Base-by-base conservation (phyloP, 108 stramenopile genomes). In the Schizochytrium sp. region DNA sequence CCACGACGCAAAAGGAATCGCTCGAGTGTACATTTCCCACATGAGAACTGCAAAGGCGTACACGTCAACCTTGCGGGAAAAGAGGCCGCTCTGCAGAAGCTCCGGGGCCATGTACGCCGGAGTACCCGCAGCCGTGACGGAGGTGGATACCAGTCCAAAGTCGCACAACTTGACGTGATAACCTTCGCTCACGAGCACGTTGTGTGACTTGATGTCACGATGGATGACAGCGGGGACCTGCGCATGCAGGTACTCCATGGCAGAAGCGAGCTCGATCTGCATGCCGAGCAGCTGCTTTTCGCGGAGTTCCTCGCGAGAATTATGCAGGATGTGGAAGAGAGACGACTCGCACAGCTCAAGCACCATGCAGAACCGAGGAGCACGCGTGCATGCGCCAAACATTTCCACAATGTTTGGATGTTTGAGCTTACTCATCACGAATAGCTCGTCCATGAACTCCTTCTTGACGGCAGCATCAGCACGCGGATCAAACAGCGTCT, bases 141-240 rank as follows among this genome's bases (percentile, higher is more conserved):
- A 5, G 21, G 83, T 88, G 44, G 48, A 12, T 10, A 91, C 91
- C 5, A 91, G 72, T 4, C 93, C 93, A 58, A 93, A 93, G 58
- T 93, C 93, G 83, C 92, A 92, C 29, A 93, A 25, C 72, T 92
- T 91, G 60, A 87, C 57, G 72, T 16, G 21, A 4, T 60, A 51
- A 2, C 88, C 60, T 34, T 87, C 58, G 95, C 89, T 96, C 58
- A 98, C 94, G 92, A 99, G 98, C 59, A 99, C 96, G 91, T 99
- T 99, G 92, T 98, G 97, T 63, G 96, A 96, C 91, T 99, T 99
- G 19, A 99, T 90, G 89, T 99, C 99, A 19, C 99, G 94, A 91
- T 99, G 99, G 57, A 99, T 97, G 83, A 99, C 97, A 4, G 98
- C 97, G 55, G 97, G 97, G 25, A 96, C 94, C 88, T 95, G 97